These are phyloP conservation scores for Fusarium decemcellulare DNA, from an alignment of 2,329 filamentous ascomycete genomes.

Conservation along the genomic window DNA sequence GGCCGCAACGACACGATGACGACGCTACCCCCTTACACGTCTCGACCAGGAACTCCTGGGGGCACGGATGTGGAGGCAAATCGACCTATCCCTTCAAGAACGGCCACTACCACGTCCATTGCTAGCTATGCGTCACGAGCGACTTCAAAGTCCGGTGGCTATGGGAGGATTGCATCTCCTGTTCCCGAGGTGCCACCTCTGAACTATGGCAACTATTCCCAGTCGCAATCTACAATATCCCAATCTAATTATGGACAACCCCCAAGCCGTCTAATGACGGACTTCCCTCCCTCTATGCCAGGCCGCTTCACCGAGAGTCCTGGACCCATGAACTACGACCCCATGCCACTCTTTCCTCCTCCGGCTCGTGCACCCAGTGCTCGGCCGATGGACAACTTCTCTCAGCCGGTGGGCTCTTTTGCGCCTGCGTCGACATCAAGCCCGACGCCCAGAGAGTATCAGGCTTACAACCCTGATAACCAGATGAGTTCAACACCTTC, in stretches of 20 bases:
- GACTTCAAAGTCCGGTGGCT: constrained; percentile 73
- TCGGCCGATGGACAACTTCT: constrained; percentile 51
- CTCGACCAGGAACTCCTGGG: constrained; percentile 69
- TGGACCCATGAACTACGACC: constrained; percentile 44
- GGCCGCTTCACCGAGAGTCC: constrained; percentile 50
- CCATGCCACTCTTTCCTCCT: constrained; percentile 52
- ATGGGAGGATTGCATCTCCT: constrained; percentile 56
- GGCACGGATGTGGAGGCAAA: constrained; percentile 68
- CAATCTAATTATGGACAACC: constrained; percentile 50
- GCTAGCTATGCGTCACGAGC: constrained; percentile 76
- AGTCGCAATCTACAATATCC: constrained; percentile 53
- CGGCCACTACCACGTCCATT: constrained; percentile 69
- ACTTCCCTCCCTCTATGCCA: constrained; percentile 28
- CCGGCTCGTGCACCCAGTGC: constrained; percentile 50
- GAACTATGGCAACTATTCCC: constrained; percentile 44
- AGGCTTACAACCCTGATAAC: constrained; percentile 50
- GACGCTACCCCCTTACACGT: constrained; percentile 74
- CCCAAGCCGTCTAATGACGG: constrained; percentile 32
- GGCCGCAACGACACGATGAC: constrained; percentile 72
- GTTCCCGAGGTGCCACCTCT: constrained; percentile 52
- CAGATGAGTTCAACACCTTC: constrained; percentile 53
- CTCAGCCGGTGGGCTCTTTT: constrained; percentile 32
- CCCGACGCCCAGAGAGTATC: constrained; percentile 43
- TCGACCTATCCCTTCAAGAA: constrained; percentile 62
- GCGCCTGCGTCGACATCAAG: constrained; percentile 17